These are phyloP conservation scores for Trichocomaceae sp. DNA, from an alignment of 2,329 filamentous ascomycete genomes.

Conservation along the genomic window DNA sequence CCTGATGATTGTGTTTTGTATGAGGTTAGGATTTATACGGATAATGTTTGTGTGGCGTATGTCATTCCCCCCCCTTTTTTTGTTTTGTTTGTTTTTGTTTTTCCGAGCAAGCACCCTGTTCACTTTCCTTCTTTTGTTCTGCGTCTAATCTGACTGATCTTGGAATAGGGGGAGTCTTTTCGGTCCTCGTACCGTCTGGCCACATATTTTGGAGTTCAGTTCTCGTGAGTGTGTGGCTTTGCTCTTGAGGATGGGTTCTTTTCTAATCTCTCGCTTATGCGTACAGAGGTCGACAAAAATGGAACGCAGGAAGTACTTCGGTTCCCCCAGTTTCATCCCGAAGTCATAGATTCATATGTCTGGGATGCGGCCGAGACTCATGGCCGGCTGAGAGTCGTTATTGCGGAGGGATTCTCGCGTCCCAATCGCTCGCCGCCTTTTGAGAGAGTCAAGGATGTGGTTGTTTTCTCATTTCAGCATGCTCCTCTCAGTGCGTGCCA, in stretches of 20 bases:
- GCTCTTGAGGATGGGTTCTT: conserved; percentile 13
- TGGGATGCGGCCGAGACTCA: conserved; percentile 67
- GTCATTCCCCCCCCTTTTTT: too few relatives aligned
- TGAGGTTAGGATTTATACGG: conserved; percentile 61
- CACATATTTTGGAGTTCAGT: conserved; percentile 44
- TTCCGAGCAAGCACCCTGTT: too few relatives aligned
- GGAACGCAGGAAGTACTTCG: conserved; percentile 56
- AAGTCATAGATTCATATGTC: conserved; percentile 60
- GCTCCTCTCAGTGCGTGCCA: conserved; percentile 61
- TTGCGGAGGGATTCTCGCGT: conserved; percentile 65
- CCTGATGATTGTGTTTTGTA: conserved; percentile 53
- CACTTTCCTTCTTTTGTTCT: background rate
- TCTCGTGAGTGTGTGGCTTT: conserved; percentile 30
- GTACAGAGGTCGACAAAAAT: conserved; percentile 44
- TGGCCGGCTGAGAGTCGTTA: conserved; percentile 68
- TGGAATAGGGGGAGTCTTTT: conserved; percentile 49
- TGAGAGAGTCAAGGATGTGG: conserved; percentile 63
- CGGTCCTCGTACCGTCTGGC: conserved; percentile 47
- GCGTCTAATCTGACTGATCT: background rate
- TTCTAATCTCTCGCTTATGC: background rate
- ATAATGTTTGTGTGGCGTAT: conserved; percentile 60
- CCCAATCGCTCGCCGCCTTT: conserved; percentile 45
- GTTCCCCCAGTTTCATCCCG: conserved; percentile 66
- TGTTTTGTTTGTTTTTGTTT: too few relatives aligned
- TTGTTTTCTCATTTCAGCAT: conserved; percentile 79